Base-by-base conservation (phyloP, 371 early-diverging fungal genomes). In the Parasitella parasitica region DNA sequence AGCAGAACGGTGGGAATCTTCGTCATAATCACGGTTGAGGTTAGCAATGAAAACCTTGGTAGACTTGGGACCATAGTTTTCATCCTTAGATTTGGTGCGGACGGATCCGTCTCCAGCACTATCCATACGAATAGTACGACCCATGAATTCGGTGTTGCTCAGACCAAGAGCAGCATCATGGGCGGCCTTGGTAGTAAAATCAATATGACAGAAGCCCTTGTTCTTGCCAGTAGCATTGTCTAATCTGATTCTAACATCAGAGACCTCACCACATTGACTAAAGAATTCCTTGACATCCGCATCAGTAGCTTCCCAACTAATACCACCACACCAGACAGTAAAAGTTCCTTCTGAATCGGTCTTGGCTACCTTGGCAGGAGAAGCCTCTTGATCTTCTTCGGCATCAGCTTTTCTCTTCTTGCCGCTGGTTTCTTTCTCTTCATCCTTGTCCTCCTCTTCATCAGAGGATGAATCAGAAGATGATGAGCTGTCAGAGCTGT, bases 11-110 rank as follows among this genome's bases (percentile, higher is more conserved):
- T 96, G 70, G 63, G 91, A 89, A 73, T 95, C 93, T 76, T 97
- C 98, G n/a, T 90, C 91, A 16, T 92, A 92, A 70, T 83, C 91
- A 75, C 93, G 95, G 39, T 92, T 89, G 58, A 97, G 76, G 84
- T 97, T 97, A 52, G 97, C 98, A 48, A 95, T 77, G 61, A 96
- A 97, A 24, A 97, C 86, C 36, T 97, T 97, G 49, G 75, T 76
- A 38, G 73, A 64, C 30, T 71, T 73, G 35, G 70, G 61, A 35
- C 58, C 54, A 51, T 63, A 77, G 73, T 65, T 82, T 66, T 65
- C 68, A 55, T 72, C 69, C 46, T 70, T 59, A 41, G 67, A 64
- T 27, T 39, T 37, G 35, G 30, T 30, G 53, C 73, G 70, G 24
- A 41, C 61, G 22, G 64, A 41, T 34, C 71, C 71, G 49, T 63